Evolutionary conservation across 176 grass and related monocot species (phyloP).

Genomic region (Bromus sterilis): DNA sequence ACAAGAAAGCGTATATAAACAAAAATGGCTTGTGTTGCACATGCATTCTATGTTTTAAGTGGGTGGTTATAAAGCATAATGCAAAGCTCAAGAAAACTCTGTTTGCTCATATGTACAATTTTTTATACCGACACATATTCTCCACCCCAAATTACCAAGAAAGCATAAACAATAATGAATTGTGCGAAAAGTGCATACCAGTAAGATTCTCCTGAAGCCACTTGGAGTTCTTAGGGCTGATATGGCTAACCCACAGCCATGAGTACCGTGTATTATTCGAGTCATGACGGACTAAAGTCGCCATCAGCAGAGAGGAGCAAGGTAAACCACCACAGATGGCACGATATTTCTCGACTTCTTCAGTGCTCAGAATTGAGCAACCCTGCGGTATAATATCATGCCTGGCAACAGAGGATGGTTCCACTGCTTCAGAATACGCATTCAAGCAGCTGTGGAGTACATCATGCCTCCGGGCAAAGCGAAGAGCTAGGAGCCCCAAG

Average conservation of each 20-base stretch:
- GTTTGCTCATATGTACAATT: background rate
- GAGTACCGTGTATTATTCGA: conserved; percentile 29
- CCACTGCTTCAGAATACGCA: background rate
- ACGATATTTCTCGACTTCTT: background rate
- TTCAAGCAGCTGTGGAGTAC: background rate
- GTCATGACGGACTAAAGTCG: conserved; percentile 9
- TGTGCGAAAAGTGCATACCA: conserved; percentile 15
- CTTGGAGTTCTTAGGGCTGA: conserved; percentile 65
- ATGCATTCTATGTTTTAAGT: background rate
- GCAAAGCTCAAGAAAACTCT: background rate
- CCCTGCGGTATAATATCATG: background rate
- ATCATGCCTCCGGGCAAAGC: conserved; percentile 7
- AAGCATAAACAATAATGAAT: conserved; percentile 10
- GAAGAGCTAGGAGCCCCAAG: background rate
- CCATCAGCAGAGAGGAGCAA: conserved; percentile 18
- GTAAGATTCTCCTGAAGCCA: conserved; percentile 70
- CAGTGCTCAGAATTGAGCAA: background rate
- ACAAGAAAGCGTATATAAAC: background rate
- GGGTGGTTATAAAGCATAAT: background rate
- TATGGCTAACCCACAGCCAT: conserved; percentile 57
- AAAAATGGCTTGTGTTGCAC: background rate
- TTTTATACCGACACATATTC: background rate
- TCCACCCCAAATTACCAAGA: background rate
- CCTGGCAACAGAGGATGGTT: background rate
- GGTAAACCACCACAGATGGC: background rate